A percentile compares a stretch with the other conserved stretches of the same genome.
Evolutionary conservation across 2,329 filamentous ascomycete genomes (phyloP).

Genomic region (Alternaria brassicicola): DNA sequence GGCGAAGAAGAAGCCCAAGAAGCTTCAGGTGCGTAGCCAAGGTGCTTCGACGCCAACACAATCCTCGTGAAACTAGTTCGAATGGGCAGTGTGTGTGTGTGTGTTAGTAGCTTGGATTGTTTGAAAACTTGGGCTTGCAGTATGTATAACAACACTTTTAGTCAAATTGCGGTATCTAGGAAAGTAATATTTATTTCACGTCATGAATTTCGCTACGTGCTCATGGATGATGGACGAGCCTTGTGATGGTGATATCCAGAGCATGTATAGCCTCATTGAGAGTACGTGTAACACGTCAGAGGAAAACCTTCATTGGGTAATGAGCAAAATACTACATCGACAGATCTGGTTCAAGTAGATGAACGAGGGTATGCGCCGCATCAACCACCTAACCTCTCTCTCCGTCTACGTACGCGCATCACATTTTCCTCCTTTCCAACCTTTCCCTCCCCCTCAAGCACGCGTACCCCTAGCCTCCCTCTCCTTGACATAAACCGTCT

Average conservation of each 20-base stretch:
- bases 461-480: not conserved
- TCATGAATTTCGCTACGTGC: not conserved
- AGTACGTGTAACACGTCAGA: too few species aligned
- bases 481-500: constrained; percentile 2
- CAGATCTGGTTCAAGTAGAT: not conserved
- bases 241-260: not conserved
- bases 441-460: not conserved
- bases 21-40: constrained; percentile 39
- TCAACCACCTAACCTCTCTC: too few species aligned
- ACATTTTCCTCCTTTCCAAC: not conserved
- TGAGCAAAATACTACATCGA: not conserved
- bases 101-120: not conserved
- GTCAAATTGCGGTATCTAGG: not conserved
- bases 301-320: too few species aligned
- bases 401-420: too few species aligned
- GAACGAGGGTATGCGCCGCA: not conserved
- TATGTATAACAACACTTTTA: not conserved
- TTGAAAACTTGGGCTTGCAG: not conserved
- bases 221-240: not conserved
- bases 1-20: constrained; percentile 48
- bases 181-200: not conserved
- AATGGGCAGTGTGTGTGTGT: not conserved
- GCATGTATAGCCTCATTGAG: not conserved
- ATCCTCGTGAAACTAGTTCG: not conserved
- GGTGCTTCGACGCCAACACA: constrained; percentile 16